Evolutionary conservation across 805 yeast species (phyloP), one percentile per base, ranked within the genome.

Genomic region (Jamesozyma piceae): DNA sequence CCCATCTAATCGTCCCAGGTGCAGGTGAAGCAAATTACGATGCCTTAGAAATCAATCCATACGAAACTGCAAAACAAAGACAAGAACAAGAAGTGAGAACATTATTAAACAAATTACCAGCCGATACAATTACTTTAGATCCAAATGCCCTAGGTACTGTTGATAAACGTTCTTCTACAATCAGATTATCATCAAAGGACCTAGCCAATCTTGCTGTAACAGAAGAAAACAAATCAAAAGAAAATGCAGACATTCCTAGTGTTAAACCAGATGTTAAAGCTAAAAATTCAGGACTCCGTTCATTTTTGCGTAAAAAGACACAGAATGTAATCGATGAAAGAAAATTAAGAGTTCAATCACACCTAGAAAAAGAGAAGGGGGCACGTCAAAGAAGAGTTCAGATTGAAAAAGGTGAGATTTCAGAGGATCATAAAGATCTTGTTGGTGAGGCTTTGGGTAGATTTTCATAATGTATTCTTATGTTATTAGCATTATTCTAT

Each of bases 11-110:
- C 51, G 73, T 92, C 45, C 98, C 98, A 33, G 98, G 98, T 21
- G 71, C 97, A 34, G 98, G 98, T 69, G 98, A 92, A 67, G 96
- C 98, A 48, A 92, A 92, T 66, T 88, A 77, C 62, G 98, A 92
- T 68, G 88, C 97, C 2, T 64, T 88, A 61, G 98, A 92, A 65
- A 65, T 79, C 55, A 92, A 92, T 63, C 98, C 98, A 49, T 92
- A 73, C 66, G 95, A 87, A 63, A 77, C 95, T 9, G 78, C 84
- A 42, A 82, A 85, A 60, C 97, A 89, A 67, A 81, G 97, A 71
- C 95, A 90, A 64, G 90, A 90, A 66, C 73, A 76, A 37, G 98
- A 92, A 70, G 95, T 92, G 30, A 78, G 90, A 58, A 65, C 82
- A 2, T 72, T 92, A 61, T 66, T 92, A 58, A 85, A 90, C 66